Evolutionary conservation across 768 basidiomycete species (phyloP), one percentile per base, ranked within the genome.

Genomic region (Tubosaeta sp.): DNA sequence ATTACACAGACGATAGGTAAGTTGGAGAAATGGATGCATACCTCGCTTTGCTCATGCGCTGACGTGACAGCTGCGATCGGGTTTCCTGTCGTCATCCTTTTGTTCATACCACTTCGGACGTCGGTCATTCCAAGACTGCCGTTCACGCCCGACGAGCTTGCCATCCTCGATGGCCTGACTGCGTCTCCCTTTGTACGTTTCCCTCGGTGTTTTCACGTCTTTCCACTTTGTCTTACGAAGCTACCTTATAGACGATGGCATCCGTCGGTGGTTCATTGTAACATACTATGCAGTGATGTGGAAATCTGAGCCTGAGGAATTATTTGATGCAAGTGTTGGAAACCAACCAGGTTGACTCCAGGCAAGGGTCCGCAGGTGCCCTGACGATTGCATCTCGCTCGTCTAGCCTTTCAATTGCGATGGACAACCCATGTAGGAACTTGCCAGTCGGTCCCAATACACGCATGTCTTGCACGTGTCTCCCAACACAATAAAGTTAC

Each of bases 1-100:
- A 84, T 97, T 56, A 92, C 90, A 0, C 93, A 97, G 64, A 95
- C 92, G 1, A 82, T 88, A 53, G 90, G 90, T 90, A 9, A 29
- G 29, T 22, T 3, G 22, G 22, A 22, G 22, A 22, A 22, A 22
- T 22, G 29, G 29, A 9, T 9, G 55, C 31, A 76, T 65, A 2
- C 5, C 16, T 45, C 32, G 6, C 19, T 11, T 5, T 26, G 14
- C 5, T 16, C 25, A 8, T 16, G 46, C 13, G n/a, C 38, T 41
- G 38, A 48, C 14, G 8, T 4, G 35, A 4, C 38, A 85, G 93
- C 89, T 38, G 92, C 91, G 5, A 92, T 95, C 53, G 91, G 86
- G 1, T 97, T 97, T 66, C 92, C 94, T 0, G 77, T 95, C 46
- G 82, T 97, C 60, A 94, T 95, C 62, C 80, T 90, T 65, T 68